Evolutionary conservation across 2,329 filamentous ascomycete genomes (phyloP), one percentile per base, ranked within the genome.

Genomic region (Aspergillus persii): DNA sequence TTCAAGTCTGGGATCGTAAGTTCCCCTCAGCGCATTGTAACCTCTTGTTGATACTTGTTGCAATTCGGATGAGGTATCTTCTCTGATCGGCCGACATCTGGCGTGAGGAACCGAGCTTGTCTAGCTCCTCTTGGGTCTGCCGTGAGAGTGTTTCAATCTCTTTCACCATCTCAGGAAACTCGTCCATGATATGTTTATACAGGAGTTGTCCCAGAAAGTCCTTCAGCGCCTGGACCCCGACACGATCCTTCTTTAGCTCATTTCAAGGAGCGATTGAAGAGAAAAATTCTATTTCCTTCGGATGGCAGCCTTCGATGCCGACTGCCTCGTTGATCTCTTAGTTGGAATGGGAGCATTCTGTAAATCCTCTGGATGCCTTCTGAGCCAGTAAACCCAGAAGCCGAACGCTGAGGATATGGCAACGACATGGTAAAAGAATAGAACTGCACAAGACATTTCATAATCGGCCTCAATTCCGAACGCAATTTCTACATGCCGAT

Each of bases 121-220:
- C 59, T 41, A 68, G 54, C 1, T 63, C 61, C 15, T 41, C 55
- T 15, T 76, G 67, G 71, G 75, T 27, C 49, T 56, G 31, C 58
- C 53, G 18, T 9, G 53, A 53, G 9, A 59, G 57, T 1, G 26
- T 23, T 51, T 64, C 57, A 15, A 66, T 61, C 18, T 64, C 64
- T 23, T 58, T 56, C 11, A 64, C 44, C 2, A 66, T 55, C 48
- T 49, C 52, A 23, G 64, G 62, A 26, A 66, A 66, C 39, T 66
- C 64, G n/a, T 11, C 52, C 54, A 8, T 76, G 71, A 39, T 69
- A 51, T 44, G 60, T 36, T 53, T 68, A 53, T 53, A 70, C 44
- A 67, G 33, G 2, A 67, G 50, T 3, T 52, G 48, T 1, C 61
- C 63, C 2, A 68, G 59, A 27, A 69, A 69, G 0, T 3, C 29